Conservation (phyloP, 352 stramenopile species). For the Thalassiosira exigua region DNA sequence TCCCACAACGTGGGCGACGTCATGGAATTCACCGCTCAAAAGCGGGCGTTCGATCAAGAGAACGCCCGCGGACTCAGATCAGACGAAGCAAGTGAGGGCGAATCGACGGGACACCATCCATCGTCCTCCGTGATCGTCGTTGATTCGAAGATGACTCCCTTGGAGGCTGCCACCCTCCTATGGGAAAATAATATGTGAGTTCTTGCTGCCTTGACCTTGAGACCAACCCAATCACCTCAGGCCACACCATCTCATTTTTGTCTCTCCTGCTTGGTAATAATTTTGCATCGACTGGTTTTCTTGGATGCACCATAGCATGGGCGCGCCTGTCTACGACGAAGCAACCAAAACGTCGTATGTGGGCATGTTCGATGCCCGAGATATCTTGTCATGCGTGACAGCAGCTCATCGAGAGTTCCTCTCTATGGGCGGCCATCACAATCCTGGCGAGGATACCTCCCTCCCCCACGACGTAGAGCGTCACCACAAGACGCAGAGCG, state of each 20-base stretch:
- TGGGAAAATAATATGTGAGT: constrained; percentile 53
- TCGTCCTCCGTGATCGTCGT: constrained; percentile 55
- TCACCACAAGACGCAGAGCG: constrained; percentile 40
- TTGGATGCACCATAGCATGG: constrained; percentile 36
- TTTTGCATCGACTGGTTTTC: neutral
- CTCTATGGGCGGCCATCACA: constrained; percentile 37
- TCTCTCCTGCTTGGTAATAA: neutral
- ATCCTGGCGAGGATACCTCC: constrained; percentile 38
- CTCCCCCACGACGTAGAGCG: constrained; percentile 36
- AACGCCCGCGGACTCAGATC: constrained; percentile 8
- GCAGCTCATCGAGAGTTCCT: constrained; percentile 46
- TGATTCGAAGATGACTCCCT: constrained; percentile 57
- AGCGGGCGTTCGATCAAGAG: constrained; percentile 17
- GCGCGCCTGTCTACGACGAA: constrained; percentile 54
- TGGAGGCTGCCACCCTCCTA: constrained; percentile 55
- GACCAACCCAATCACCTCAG: neutral
- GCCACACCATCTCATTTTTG: neutral
- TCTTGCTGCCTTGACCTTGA: neutral
- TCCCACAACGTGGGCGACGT: constrained; percentile 42
- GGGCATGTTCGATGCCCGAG: constrained; percentile 61
- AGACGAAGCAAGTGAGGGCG: neutral
- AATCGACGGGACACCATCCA: too few relatives aligned
- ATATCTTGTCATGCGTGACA: constrained; percentile 60
- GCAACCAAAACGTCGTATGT: constrained; percentile 51
- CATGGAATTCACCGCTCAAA: constrained; percentile 34